phyloP scores from a whole-genome alignment of 2,329 filamentous ascomycete genomes.

The Macrophomina phaseolina region DNA sequence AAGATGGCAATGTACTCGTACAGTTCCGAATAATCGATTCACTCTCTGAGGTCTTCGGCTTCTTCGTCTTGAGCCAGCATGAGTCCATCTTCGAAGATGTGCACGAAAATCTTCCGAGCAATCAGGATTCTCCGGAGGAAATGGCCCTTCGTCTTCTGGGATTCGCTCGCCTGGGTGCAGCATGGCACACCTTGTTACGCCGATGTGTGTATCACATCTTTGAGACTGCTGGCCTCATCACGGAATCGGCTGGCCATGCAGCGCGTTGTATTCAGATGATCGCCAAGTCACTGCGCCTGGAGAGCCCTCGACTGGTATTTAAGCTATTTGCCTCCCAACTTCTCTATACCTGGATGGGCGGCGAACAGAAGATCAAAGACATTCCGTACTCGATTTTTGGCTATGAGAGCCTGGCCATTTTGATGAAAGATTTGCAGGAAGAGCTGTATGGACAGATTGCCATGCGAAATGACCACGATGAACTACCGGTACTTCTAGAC shows the following conservation, averaged over 20 bases:
- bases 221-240: slow-evolving; percentile 79
- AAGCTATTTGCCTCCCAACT: slow-evolving; percentile 85
- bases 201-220: slow-evolving; percentile 93
- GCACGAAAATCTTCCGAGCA: slow-evolving; percentile 75
- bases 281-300: slow-evolving; percentile 67
- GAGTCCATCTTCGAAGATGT: slow-evolving; percentile 86
- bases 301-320: slow-evolving; percentile 74
- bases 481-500: slow-evolving; percentile 65
- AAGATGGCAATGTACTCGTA: slow-evolving; percentile 68
- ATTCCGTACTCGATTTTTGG: slow-evolving; percentile 89
- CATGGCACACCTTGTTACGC: slow-evolving; percentile 85
- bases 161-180: slow-evolving; percentile 76
- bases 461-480: slow-evolving; percentile 76
- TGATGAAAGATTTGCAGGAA: slow-evolving; percentile 73
- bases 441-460: slow-evolving; percentile 82
- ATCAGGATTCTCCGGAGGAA: slow-evolving; percentile 75
- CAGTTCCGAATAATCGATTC: slow-evolving; percentile 76
- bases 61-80: slow-evolving; percentile 82
- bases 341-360: slow-evolving; percentile 86
- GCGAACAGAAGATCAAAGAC: slow-evolving; percentile 55
- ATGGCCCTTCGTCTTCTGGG: slow-evolving; percentile 83
- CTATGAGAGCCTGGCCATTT: slow-evolving; percentile 70
- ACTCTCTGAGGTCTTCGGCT: slow-evolving; percentile 76
- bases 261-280: slow-evolving; percentile 72
- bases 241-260: slow-evolving; percentile 71